Evolutionary conservation across 75 land plant genomes (phyloP).

Genomic region (Selaginella moellendorffii): DNA sequence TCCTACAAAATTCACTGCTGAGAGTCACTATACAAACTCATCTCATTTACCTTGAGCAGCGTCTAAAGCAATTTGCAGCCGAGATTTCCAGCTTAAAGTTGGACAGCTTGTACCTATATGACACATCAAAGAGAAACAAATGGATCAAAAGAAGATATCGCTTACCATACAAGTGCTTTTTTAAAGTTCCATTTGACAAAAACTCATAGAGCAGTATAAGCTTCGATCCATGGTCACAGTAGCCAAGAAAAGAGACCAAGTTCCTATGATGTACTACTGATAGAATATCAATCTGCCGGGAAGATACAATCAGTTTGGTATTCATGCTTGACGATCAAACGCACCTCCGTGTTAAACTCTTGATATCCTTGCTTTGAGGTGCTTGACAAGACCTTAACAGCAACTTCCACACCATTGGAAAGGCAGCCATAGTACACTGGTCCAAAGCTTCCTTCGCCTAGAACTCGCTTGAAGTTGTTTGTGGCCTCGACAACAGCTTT

Average conservation of each 20-base stretch:
- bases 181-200: constrained; percentile 12
- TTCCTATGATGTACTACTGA: constrained; percentile 8
- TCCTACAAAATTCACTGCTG: too few relatives aligned
- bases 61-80: constrained; percentile 14
- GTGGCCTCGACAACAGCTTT: too few relatives aligned
- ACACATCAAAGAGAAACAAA: too few relatives aligned
- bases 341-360: too few relatives aligned
- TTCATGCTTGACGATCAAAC: too few relatives aligned
- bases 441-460: too few relatives aligned
- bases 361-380: too few relatives aligned
- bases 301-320: too few relatives aligned
- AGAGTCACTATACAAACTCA: background rate
- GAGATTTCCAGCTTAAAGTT: constrained; percentile 14
- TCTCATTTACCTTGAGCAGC: constrained; percentile 10
- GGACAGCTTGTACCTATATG: too few relatives aligned
- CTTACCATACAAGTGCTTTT: constrained; percentile 14
- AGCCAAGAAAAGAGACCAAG: constrained; percentile 4
- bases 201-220: constrained; percentile 11
- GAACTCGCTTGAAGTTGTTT: too few relatives aligned
- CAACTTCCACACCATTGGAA: constrained; percentile 8
- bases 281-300: too few relatives aligned
- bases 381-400: constrained; percentile 8
- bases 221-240: constrained; percentile 11
- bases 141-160: too few relatives aligned
- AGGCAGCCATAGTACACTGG: constrained; percentile 9